Evolutionary conservation across 345 rosid species (phyloP).

Genomic region (thale cress (Arabidopsis thaliana)): DNA sequence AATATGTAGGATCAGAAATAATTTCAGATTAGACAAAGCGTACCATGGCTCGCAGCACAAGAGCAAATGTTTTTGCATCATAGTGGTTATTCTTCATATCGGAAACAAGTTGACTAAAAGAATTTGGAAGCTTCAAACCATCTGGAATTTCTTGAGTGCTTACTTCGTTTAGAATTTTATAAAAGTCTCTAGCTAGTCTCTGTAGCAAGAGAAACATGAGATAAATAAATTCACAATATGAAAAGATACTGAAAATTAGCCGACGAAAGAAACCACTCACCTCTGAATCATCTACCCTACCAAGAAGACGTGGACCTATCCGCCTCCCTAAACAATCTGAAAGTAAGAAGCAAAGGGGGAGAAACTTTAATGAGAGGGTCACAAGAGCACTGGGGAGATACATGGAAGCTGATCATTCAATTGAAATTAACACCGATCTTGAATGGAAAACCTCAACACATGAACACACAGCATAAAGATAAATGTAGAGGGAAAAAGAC

Average conservation of each 20-base stretch:
- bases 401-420: conserved; percentile 1
- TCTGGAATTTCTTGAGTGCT: conserved; percentile 81
- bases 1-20: background rate
- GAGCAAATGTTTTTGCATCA: conserved; percentile 87
- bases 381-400: conserved; percentile 22
- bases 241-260: conserved; percentile 11
- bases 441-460: conserved; percentile 16
- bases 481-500: background rate
- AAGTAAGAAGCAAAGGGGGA: conserved; percentile 33
- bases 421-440: conserved; percentile 3
- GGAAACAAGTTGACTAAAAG: conserved; percentile 81
- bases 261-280: conserved; percentile 51
- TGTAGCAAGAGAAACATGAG: conserved; percentile 51
- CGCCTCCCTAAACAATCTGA: conserved; percentile 99
- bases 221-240: conserved; percentile 41
- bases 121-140: conserved; percentile 82
- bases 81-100: conserved; percentile 87
- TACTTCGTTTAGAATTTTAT: conserved; percentile 84
- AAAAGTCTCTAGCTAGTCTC: conserved; percentile 88
- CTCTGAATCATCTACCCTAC: conserved; percentile 91
- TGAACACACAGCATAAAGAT: conserved; percentile 12
- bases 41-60: conserved; percentile 91
- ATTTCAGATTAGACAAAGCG: conserved; percentile 19
- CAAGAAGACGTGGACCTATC: conserved; percentile 94
- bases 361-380: conserved; percentile 32